Evolutionary conservation across 805 yeast genomes (phyloP).

Genomic region (Kuraishia capsulata): DNA sequence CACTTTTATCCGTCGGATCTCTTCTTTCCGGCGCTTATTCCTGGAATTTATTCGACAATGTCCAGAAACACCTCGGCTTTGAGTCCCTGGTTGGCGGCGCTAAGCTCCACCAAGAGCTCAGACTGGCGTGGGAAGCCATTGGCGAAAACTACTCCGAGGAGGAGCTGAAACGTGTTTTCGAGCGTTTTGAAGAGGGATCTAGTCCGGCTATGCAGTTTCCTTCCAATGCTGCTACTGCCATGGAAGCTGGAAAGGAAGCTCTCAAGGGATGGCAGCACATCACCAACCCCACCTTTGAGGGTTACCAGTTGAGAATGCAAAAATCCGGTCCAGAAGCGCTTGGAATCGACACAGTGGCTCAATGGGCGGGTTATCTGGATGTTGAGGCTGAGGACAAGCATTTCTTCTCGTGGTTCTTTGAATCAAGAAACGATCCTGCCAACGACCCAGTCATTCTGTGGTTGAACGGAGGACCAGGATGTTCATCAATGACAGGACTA

Average conservation of each 20-base stretch:
- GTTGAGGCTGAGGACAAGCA: slow-evolving; percentile 79
- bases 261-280: neutral
- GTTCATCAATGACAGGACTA: slow-evolving; percentile 81
- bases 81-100: neutral
- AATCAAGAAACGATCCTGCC: slow-evolving; percentile 80
- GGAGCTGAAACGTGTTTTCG: neutral
- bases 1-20: neutral
- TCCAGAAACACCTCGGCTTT: neutral
- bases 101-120: neutral
- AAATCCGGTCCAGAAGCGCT: slow-evolving; percentile 51
- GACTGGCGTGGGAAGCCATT: neutral
- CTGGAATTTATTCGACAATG: neutral
- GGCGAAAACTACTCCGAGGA: neutral
- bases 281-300: slow-evolving; percentile 21
- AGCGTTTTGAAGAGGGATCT: neutral
- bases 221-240: neutral
- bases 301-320: slow-evolving; percentile 52
- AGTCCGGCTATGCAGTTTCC: too few relatives aligned
- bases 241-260: neutral
- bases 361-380: slow-evolving; percentile 81
- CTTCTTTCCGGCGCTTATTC: neutral
- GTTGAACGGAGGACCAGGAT: slow-evolving; percentile 95
- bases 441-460: slow-evolving; percentile 81
- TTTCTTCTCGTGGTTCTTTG: slow-evolving; percentile 75
- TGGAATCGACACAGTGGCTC: slow-evolving; percentile 77